Conservation (phyloP, 2,329 filamentous ascomycete species). For the Coleophoma eucalyptorum region DNA sequence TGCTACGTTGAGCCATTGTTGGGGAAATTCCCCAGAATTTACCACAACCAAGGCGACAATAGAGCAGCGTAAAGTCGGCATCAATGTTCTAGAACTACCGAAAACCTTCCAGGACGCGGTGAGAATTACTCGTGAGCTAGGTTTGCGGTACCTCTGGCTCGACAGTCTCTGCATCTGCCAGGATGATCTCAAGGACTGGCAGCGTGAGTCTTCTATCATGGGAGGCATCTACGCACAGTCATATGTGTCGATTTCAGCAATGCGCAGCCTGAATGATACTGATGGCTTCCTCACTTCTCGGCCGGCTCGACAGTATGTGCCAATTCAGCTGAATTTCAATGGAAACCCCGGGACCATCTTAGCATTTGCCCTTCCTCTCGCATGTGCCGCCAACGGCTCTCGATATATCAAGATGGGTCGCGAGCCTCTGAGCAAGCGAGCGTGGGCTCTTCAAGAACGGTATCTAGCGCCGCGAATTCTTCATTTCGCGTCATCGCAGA, state of each 20-base stretch:
- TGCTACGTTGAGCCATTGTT: neutral
- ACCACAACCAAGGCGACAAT: neutral
- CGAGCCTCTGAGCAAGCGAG: neutral
- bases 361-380: neutral
- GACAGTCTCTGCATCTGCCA: constrained; percentile 7
- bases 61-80: neutral
- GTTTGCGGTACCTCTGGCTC: constrained; percentile 3
- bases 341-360: neutral
- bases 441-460: neutral
- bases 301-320: neutral
- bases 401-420: neutral
- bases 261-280: neutral
- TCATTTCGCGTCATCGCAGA: neutral
- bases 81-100: neutral
- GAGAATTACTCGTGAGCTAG: neutral
- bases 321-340: neutral
- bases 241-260: neutral
- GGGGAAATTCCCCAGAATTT: neutral
- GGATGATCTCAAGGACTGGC: constrained; percentile 2
- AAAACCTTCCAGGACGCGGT: neutral
- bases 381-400: neutral
- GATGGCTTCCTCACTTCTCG: neutral
- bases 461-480: neutral
- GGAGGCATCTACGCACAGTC: neutral
- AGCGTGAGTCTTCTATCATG: neutral